Conservation (phyloP, 2,329 filamentous ascomycete genomes). For the Venturia effusa region DNA sequence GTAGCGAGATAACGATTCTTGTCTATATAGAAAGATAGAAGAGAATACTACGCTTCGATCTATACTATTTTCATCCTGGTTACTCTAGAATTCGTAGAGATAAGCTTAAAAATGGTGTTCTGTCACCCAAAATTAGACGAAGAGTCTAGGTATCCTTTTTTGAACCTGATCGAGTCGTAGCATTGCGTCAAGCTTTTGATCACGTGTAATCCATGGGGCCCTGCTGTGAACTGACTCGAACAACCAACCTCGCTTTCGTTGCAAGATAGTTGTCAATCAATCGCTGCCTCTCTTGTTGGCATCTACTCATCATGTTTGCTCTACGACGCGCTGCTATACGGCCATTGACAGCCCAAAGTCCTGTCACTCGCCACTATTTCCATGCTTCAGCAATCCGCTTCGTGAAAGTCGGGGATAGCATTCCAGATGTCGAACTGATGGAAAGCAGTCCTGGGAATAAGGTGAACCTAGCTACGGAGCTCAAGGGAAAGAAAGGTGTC, state of each 20-base stretch:
- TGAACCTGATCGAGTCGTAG: too few species aligned
- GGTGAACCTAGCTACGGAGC: slow-evolving; percentile 73
- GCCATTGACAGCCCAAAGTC: slow-evolving; percentile 13
- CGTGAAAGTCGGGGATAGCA: slow-evolving; percentile 67
- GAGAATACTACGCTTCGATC: too few species aligned
- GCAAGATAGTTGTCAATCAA: neutral
- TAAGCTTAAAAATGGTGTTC: too few species aligned
- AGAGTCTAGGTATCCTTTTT: too few species aligned
- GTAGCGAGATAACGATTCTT: too few species aligned
- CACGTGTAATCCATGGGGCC: neutral
- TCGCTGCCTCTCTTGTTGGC: neutral
- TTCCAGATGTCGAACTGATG: slow-evolving; percentile 63
- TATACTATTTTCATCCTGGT: too few species aligned
- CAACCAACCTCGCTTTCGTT: neutral
- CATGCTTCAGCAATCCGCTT: slow-evolving; percentile 51
- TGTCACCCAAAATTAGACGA: too few species aligned
- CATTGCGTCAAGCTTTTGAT: too few species aligned
- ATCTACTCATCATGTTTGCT: slow-evolving; percentile 17
- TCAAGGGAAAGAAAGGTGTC: slow-evolving; percentile 59
- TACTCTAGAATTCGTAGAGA: too few species aligned
- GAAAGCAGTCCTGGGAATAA: slow-evolving; percentile 86
- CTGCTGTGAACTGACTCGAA: neutral
- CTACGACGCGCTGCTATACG: slow-evolving; percentile 17
- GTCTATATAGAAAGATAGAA: too few species aligned
- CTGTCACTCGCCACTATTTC: slow-evolving; percentile 35